Percentiles rank a stretch among this genome's conserved stretches.
Evolutionary conservation across 2,329 filamentous ascomycete genomes (phyloP).

Genomic region (Epichloe gansuensis): DNA sequence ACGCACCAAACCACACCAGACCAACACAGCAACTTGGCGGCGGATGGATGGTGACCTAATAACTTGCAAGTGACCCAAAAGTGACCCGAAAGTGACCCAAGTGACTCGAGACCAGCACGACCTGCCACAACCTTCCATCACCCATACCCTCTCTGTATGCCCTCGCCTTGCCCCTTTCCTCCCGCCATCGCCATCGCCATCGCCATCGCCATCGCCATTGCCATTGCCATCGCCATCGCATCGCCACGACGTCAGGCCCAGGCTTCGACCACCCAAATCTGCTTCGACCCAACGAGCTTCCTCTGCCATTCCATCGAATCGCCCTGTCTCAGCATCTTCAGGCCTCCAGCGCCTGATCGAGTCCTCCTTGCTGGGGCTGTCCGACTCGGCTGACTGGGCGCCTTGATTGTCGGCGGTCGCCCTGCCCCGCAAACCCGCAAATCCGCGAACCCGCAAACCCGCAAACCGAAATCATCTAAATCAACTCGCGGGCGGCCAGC

Average conservation of each 20-base stretch:
- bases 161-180: too few relatives aligned
- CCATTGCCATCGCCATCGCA: background rate
- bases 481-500: background rate
- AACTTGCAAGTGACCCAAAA: background rate
- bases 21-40: background rate
- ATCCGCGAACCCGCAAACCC: background rate
- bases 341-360: background rate
- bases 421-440: slow-evolving; percentile 1
- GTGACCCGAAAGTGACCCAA: background rate
- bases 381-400: slow-evolving; percentile 6
- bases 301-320: background rate
- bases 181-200: background rate
- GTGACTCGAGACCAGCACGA: background rate
- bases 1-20: background rate
- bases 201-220: background rate
- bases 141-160: too few relatives aligned
- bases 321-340: background rate
- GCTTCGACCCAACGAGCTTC: background rate
- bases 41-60: too few relatives aligned
- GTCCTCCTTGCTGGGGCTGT: background rate
- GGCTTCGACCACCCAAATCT: background rate
- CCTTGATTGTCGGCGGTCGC: background rate
- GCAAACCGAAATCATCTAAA: background rate
- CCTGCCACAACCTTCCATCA: background rate
- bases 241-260: background rate